These are phyloP conservation scores for Geotrichum histeridarum DNA, from an alignment of 1,139 yeast species.

Conservation along the genomic window DNA sequence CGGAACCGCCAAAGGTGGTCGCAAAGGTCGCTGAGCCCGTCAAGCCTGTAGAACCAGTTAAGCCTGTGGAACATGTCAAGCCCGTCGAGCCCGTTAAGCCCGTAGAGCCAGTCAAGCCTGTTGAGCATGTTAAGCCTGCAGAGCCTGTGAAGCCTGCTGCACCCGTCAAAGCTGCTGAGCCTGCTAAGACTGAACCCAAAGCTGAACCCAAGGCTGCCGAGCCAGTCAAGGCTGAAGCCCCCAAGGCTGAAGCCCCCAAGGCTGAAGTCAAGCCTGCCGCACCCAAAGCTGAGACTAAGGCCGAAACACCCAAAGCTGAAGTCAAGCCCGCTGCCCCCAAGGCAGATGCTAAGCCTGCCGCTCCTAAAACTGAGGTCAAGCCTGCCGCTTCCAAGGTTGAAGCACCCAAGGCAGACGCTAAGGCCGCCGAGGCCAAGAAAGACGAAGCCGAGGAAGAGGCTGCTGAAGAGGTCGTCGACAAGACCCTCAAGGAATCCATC, in stretches of 20 bases:
- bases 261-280: slow-evolving; percentile 9
- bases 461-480: neutral
- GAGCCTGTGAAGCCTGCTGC: neutral
- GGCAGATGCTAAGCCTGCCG: neutral
- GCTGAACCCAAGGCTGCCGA: neutral
- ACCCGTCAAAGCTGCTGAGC: neutral
- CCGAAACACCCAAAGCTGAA: slow-evolving; percentile 5
- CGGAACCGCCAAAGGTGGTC: neutral
- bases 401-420: neutral
- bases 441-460: neutral
- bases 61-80: neutral
- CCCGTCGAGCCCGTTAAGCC: neutral
- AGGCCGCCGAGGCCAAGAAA: neutral
- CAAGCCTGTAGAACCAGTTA: neutral
- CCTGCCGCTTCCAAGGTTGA: neutral
- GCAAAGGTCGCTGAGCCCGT: neutral
- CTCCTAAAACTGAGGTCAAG: neutral
- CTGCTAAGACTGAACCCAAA: neutral
- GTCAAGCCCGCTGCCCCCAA: neutral
- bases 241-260: neutral
- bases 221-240: neutral
- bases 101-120: neutral
- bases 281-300: slow-evolving; percentile 19
- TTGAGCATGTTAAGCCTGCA: neutral
- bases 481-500: slow-evolving; percentile 1